Evolutionary conservation across 2,329 filamentous ascomycete genomes (phyloP).

Genomic region (Ophiostoma ulmi): DNA sequence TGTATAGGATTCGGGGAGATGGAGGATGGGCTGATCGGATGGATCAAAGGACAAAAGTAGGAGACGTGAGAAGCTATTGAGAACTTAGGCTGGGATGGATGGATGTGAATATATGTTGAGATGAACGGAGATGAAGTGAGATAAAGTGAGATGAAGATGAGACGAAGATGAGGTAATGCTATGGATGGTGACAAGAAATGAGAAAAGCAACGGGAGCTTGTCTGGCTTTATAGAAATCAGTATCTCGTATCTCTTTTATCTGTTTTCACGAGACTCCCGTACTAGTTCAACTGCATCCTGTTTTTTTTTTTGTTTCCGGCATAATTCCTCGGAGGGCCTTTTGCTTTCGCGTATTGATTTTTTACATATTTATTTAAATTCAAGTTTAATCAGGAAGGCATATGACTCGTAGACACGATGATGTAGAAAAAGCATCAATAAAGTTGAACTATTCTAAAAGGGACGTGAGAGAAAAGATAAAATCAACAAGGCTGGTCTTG

Average conservation of each 20-base stretch:
- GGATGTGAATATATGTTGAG: not conserved
- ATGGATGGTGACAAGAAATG: not conserved
- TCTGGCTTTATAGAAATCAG: not conserved
- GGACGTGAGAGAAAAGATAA: not conserved
- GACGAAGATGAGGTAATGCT: not conserved
- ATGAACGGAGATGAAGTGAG: not conserved
- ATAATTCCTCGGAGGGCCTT: not conserved
- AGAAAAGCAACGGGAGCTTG: not conserved
- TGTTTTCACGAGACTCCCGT: not conserved
- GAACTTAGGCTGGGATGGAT: not conserved
- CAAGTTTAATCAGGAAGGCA: not conserved
- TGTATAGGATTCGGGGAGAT: not conserved
- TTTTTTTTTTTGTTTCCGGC: not conserved
- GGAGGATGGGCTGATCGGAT: not conserved
- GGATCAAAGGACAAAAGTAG: not conserved
- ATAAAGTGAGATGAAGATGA: not conserved
- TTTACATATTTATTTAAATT: not conserved
- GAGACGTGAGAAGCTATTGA: not conserved
- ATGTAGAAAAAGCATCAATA: not conserved
- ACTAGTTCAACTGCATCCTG: not conserved
- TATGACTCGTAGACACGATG: not conserved
- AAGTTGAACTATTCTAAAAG: not conserved
- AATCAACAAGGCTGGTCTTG: not conserved
- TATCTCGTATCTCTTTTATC: not conserved
- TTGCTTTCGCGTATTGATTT: not conserved